A percentile compares a stretch with the other conserved stretches of the same genome.
Conservation (phyloP, 1,139 yeast genomes). For the Martiniozyma asiatica region DNA sequence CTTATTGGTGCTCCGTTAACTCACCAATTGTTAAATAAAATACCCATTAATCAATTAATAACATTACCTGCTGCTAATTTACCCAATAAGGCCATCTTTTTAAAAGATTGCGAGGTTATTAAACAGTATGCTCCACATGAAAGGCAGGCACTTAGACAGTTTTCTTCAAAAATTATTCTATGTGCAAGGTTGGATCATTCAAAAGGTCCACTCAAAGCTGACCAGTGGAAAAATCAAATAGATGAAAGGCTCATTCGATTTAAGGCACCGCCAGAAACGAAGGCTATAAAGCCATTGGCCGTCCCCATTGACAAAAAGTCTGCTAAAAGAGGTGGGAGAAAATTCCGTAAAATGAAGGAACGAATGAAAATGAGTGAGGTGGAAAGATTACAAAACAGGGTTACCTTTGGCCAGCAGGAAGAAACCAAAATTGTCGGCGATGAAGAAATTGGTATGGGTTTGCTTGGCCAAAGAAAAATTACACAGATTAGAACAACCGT, state of each 20-base stretch:
- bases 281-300: constrained; percentile 66
- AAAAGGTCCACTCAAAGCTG: constrained; percentile 5
- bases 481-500: constrained; percentile 23
- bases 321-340: constrained; percentile 77
- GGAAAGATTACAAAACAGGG: constrained; percentile 71
- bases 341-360: constrained; percentile 70
- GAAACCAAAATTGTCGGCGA: constrained; percentile 55
- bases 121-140: no score
- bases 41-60: constrained; percentile 62
- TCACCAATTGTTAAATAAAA: constrained; percentile 62
- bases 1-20: constrained; percentile 66
- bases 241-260: constrained; percentile 45
- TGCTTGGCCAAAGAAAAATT: constrained; percentile 34
- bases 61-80: constrained; percentile 70
- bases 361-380: constrained; percentile 71
- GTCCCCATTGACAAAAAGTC: constrained; percentile 69
- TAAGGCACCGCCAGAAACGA: constrained; percentile 64
- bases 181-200: constrained; percentile 69
- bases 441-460: constrained; percentile 74
- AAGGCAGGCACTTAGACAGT: constrained; percentile 63
- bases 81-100: constrained; percentile 42
- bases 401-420: constrained; percentile 72
- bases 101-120: constrained; percentile 24
- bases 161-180: constrained; percentile 67
- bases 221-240: constrained; percentile 53